These are phyloP conservation scores for Sclerotinia borealis DNA, from an alignment of 2,329 filamentous ascomycete genomes.

Conservation along the genomic window DNA sequence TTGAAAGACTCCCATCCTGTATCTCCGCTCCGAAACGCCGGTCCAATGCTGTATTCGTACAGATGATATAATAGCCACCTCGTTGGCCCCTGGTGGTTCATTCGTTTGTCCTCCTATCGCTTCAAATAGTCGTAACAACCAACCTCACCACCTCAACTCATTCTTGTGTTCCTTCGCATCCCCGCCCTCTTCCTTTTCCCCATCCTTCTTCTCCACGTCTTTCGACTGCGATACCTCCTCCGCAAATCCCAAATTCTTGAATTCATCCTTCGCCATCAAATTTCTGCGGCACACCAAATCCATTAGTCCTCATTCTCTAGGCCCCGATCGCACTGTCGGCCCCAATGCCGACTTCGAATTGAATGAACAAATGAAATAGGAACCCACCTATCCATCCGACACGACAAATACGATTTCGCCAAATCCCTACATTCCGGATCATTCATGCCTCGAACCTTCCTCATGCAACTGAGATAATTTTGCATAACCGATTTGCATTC, in stretches of 20 bases:
- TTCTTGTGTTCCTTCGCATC: constrained; percentile 24
- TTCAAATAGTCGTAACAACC: background rate
- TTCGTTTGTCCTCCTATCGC: background rate
- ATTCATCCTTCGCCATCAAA: constrained; percentile 91
- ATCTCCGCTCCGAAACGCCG: background rate
- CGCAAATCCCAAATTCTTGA: constrained; percentile 82
- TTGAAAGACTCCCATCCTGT: background rate
- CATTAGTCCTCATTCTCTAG: background rate
- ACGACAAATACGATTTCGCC: constrained; percentile 82
- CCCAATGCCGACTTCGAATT: background rate
- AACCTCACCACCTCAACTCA: constrained; percentile 26
- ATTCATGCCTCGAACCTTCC: constrained; percentile 76
- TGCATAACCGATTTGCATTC: constrained; percentile 91
- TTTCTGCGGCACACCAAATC: constrained; percentile 52
- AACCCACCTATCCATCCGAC: constrained; percentile 86
- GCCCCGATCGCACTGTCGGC: background rate
- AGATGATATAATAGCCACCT: background rate
- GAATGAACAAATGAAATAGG: background rate
- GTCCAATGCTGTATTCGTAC: constrained; percentile 1
- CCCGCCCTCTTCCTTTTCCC: constrained; percentile 15
- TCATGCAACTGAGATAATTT: constrained; percentile 80
- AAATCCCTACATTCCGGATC: constrained; percentile 77
- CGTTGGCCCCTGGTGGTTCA: background rate
- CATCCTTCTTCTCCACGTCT: constrained; percentile 13
- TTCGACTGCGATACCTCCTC: constrained; percentile 25